Evolutionary conservation across 352 stramenopile species (phyloP).

Genomic region (Globisporangium abappressorium): DNA sequence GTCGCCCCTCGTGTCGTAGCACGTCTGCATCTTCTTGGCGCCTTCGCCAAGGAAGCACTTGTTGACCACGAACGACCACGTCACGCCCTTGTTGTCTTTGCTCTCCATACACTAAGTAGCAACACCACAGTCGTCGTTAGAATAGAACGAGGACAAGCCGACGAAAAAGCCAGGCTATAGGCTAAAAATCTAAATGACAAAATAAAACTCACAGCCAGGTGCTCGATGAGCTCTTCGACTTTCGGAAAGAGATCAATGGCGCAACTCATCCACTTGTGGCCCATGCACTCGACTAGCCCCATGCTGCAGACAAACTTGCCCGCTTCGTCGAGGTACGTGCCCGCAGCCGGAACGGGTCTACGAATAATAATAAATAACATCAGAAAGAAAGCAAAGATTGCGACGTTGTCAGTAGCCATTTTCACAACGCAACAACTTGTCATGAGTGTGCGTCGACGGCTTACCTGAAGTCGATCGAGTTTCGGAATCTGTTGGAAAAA

Average conservation of each 20-base stretch:
- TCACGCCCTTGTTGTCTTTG: conserved; percentile 70
- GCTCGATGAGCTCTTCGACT: conserved; percentile 57
- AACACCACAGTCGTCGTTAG: not conserved
- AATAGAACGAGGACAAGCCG: conserved; percentile 6
- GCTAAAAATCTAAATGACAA: not conserved
- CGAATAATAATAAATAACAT: not conserved
- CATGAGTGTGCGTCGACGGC: not conserved
- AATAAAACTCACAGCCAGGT: conserved; percentile 44
- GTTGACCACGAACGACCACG: conserved; percentile 59
- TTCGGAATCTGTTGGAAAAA: conserved; percentile 44
- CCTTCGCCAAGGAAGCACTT: conserved; percentile 58
- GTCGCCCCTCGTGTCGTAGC: conserved; percentile 58
- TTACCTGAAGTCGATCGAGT: conserved; percentile 64
- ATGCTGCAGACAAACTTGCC: conserved; percentile 69
- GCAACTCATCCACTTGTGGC: conserved; percentile 80
- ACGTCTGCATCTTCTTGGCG: conserved; percentile 52
- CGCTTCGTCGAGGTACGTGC: conserved; percentile 47
- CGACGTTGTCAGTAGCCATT: not conserved
- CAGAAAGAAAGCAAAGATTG: not conserved
- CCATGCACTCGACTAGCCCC: conserved; percentile 68
- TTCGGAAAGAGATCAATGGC: conserved; percentile 63
- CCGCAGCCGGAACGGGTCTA: conserved; percentile 64
- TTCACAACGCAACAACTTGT: not conserved
- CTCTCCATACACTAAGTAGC: conserved; percentile 58
- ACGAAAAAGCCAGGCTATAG: not conserved